Evolutionary conservation across 2,329 filamentous ascomycete genomes (phyloP).

Genomic region (Penicillium sp.): DNA sequence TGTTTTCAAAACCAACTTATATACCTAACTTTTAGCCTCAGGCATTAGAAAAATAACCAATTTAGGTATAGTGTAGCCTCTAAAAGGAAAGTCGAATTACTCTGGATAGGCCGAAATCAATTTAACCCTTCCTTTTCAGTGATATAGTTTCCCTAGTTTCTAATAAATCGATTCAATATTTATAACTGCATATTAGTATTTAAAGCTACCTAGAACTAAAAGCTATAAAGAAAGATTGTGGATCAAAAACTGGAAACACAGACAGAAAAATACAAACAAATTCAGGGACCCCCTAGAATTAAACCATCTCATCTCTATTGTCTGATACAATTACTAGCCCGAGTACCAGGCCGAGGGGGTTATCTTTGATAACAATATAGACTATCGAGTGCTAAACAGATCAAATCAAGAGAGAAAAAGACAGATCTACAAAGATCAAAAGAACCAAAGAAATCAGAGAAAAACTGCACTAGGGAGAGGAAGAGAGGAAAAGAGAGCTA

Average conservation of each 20-base stretch:
- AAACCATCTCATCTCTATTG: not conserved
- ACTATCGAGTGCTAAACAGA: no score
- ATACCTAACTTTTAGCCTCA: not conserved
- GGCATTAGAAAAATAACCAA: not conserved
- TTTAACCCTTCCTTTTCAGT: not conserved
- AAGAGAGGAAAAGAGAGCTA: no score
- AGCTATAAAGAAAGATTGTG: not conserved
- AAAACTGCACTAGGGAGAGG: no score
- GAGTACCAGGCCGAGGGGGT: not conserved
- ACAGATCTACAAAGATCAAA: no score
- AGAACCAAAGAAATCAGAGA: no score
- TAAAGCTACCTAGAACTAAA: not conserved
- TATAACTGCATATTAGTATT: not conserved
- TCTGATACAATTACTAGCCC: not conserved
- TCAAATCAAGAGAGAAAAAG: no score
- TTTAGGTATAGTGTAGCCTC: not conserved
- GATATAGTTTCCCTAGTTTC: not conserved
- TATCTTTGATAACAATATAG: no score
- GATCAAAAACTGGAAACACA: not conserved
- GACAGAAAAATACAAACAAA: not conserved
- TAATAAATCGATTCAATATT: slow-evolving; percentile 1
- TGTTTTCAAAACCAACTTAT: not conserved
- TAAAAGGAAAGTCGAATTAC: not conserved
- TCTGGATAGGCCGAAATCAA: not conserved
- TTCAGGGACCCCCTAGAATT: not conserved